Evolutionary conservation across 805 yeast genomes (phyloP).

Genomic region (Blastobotrys americana): DNA sequence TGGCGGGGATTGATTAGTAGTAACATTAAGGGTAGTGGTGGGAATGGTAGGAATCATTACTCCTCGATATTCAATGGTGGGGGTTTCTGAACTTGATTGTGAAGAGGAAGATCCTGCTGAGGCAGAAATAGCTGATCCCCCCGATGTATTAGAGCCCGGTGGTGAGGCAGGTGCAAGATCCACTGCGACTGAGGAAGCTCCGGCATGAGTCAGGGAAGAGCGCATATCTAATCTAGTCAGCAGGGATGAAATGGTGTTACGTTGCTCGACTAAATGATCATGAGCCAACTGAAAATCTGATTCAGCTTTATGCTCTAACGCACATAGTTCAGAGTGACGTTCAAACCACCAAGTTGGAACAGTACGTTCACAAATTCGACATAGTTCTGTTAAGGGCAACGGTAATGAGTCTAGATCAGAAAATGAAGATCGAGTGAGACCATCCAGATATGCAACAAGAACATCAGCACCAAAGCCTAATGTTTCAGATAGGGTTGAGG

Average conservation of each 20-base stretch:
- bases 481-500: conserved; percentile 58
- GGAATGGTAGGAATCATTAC: conserved; percentile 11
- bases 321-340: conserved; percentile 79
- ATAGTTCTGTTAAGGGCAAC: conserved; percentile 71
- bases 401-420: conserved; percentile 54
- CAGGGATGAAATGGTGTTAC: conserved; percentile 36
- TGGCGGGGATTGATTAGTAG: conserved; percentile 2
- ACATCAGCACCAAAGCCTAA: conserved; percentile 87
- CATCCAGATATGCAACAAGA: conserved; percentile 63
- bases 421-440: conserved; percentile 56
- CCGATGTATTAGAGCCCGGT: conserved; percentile 10
- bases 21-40: no score
- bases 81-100: conserved; percentile 2
- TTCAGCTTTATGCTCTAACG: conserved; percentile 75
- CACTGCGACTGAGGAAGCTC: no score
- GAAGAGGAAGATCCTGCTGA: conserved; percentile 1
- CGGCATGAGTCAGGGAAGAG: no score
- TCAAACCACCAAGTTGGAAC: conserved; percentile 98
- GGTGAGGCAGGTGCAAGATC: conserved; percentile 13
- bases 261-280: conserved; percentile 69
- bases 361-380: conserved; percentile 84
- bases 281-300: conserved; percentile 69
- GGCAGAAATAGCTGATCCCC: neutral
- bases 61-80: conserved; percentile 16
- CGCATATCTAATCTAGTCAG: conserved; percentile 28